Evolutionary conservation across 768 basidiomycete genomes (phyloP).

Genomic region (Agrocybe praecox): DNA sequence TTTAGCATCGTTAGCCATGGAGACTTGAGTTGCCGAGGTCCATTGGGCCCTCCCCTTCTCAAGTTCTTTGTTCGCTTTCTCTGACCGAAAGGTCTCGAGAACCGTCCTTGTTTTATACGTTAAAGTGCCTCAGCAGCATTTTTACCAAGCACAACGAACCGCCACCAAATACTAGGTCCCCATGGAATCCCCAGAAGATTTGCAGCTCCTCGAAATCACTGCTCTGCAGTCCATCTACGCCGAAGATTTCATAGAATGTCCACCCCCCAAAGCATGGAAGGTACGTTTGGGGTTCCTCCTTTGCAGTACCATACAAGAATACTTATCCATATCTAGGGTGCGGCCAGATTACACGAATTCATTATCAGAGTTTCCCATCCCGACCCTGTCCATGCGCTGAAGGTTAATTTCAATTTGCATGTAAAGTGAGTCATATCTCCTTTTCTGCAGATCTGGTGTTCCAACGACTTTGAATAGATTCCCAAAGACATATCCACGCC

Average conservation of each 20-base stretch:
- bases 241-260: constrained; percentile 73
- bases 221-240: constrained; percentile 81
- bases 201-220: constrained; percentile 69
- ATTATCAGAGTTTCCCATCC: constrained; percentile 73
- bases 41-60: constrained; percentile 65
- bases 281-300: constrained; percentile 34
- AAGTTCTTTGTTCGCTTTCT: constrained; percentile 43
- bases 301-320: background rate
- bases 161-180: constrained; percentile 24
- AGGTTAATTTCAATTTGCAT: constrained; percentile 67
- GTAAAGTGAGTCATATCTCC: constrained; percentile 54
- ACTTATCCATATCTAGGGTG: constrained; percentile 48
- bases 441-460: background rate
- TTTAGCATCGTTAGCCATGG: constrained; percentile 47
- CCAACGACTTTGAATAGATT: constrained; percentile 46
- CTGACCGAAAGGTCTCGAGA: constrained; percentile 21
- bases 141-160: constrained; percentile 18
- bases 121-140: constrained; percentile 14
- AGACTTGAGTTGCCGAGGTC: constrained; percentile 79
- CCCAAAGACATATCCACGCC: constrained; percentile 80
- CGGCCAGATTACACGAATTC: constrained; percentile 73
- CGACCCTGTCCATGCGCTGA: constrained; percentile 53
- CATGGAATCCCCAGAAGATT: constrained; percentile 79
- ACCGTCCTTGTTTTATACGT: constrained; percentile 6
- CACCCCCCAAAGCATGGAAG: constrained; percentile 85